A percentile compares a stretch with the other conserved stretches of the same genome.
These are phyloP conservation scores for Royoungia palumana DNA, from an alignment of 768 basidiomycete genomes.

Conservation along the genomic window DNA sequence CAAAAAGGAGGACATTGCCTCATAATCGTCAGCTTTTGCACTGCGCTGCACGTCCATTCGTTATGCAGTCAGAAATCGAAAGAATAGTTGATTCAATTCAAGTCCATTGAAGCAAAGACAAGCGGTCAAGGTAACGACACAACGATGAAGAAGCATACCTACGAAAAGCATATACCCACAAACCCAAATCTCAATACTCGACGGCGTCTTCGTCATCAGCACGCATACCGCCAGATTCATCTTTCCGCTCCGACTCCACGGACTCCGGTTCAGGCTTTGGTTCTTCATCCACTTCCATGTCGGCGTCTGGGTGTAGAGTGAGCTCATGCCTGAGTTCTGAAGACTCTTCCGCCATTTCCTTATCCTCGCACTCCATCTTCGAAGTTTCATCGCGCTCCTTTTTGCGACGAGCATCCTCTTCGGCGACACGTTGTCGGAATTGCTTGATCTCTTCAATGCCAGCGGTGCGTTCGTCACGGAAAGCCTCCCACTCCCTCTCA, in stretches of 20 bases:
- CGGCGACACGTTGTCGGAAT: slow-evolving; percentile 61
- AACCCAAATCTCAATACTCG: slow-evolving; percentile 51
- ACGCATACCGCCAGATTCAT: slow-evolving; percentile 50
- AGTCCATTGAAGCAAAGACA: slow-evolving; percentile 9
- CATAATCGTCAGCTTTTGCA: background rate
- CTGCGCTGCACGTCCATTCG: background rate
- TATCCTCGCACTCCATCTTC: slow-evolving; percentile 31
- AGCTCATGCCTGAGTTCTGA: slow-evolving; percentile 18
- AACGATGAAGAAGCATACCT: slow-evolving; percentile 17
- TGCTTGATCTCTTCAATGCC: slow-evolving; percentile 61
- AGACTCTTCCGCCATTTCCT: slow-evolving; percentile 33
- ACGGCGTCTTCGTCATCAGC: slow-evolving; percentile 80
- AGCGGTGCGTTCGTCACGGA: slow-evolving; percentile 54
- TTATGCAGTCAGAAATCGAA: background rate
- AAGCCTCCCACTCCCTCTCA: slow-evolving; percentile 67
- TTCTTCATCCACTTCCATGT: slow-evolving; percentile 36
- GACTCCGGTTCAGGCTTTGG: slow-evolving; percentile 35
- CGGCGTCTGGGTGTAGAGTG: slow-evolving; percentile 22
- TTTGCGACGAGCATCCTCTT: slow-evolving; percentile 54
- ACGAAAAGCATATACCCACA: slow-evolving; percentile 26
- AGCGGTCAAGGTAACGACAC: slow-evolving; percentile 17
- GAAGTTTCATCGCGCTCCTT: slow-evolving; percentile 38
- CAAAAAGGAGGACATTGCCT: background rate
- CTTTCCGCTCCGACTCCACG: slow-evolving; percentile 47
- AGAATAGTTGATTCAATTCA: slow-evolving; percentile 6